Percentiles rank a stretch among this genome's conserved stretches.
These are phyloP conservation scores for Chaetoceros tenuissimus DNA, from an alignment of 108 stramenopile species.

Conservation along the genomic window DNA sequence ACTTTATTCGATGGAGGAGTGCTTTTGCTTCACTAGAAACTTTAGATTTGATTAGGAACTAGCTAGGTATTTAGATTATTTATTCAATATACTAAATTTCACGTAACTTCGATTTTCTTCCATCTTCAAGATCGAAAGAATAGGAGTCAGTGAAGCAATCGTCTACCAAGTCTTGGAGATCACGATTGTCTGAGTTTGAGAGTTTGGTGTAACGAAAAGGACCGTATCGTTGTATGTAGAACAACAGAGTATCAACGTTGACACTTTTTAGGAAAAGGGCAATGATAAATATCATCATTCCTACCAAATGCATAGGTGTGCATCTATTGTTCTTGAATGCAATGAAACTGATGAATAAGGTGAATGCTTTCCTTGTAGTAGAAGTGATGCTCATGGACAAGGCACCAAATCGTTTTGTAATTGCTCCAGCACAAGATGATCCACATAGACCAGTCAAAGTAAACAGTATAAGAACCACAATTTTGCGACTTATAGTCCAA, in stretches of 20 bases:
- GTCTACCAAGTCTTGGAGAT: too few species aligned
- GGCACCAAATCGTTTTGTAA: constrained; percentile 23
- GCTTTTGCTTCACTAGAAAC: too few species aligned
- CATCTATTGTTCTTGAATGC: constrained; percentile 12
- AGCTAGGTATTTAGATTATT: too few species aligned
- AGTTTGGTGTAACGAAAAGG: too few species aligned
- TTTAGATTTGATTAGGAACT: too few species aligned
- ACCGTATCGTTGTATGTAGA: too few species aligned
- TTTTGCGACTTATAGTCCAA: constrained; percentile 5
- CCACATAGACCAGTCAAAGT: constrained; percentile 10
- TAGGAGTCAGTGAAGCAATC: too few species aligned
- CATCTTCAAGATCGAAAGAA: too few species aligned
- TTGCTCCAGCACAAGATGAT: constrained; percentile 16
- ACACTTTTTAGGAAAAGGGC: constrained; percentile 15
- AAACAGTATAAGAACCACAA: constrained; percentile 9
- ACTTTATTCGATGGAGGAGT: too few species aligned
- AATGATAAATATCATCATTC: constrained; percentile 8
- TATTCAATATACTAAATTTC: too few species aligned
- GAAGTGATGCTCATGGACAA: constrained; percentile 13
- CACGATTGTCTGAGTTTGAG: too few species aligned
- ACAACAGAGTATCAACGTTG: not conserved
- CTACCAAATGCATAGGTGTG: constrained; percentile 7
- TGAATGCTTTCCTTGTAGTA: constrained; percentile 19
- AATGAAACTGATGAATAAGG: constrained; percentile 20
- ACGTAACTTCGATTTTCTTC: too few species aligned